Conservation (phyloP, 148 eudicot genomes). For the Cornus florida region DNA sequence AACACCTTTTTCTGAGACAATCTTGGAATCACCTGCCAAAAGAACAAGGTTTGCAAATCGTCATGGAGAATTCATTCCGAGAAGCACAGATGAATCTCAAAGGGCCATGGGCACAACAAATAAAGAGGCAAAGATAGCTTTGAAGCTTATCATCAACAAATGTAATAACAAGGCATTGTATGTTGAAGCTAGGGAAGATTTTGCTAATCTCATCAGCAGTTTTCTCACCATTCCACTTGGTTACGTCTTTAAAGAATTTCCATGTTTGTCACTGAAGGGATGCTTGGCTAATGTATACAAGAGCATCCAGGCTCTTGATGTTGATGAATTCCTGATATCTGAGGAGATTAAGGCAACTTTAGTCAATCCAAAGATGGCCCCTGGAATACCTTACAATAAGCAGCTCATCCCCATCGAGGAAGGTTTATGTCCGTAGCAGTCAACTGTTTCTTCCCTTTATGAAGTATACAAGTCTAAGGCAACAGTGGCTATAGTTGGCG, state of each 20-base stretch:
- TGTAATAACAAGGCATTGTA: background rate
- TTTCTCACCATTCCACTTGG: slow-evolving; percentile 10
- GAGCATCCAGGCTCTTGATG: background rate
- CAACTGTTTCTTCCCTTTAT: no score
- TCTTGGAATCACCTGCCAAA: background rate
- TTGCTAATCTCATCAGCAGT: slow-evolving; percentile 2
- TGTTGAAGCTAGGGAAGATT: background rate
- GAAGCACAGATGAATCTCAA: background rate
- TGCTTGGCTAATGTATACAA: slow-evolving; percentile 2
- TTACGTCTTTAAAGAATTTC: background rate
- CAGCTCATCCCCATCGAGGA: background rate
- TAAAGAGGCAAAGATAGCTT: background rate
- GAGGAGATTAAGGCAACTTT: background rate
- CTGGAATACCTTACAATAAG: background rate
- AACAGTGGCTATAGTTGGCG: no score
- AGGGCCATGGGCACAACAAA: background rate
- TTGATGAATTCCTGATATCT: background rate
- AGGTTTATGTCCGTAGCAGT: no score
- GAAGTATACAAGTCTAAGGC: no score
- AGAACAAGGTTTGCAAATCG: no score
- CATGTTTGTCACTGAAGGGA: background rate
- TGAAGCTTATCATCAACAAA: slow-evolving; percentile 8
- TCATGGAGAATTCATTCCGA: no score
- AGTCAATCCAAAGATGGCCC: slow-evolving; percentile 1
- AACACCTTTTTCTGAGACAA: background rate